These are phyloP conservation scores for Geotrichum aggregatum DNA, from an alignment of 1,139 yeast genomes.

Conservation along the genomic window DNA sequence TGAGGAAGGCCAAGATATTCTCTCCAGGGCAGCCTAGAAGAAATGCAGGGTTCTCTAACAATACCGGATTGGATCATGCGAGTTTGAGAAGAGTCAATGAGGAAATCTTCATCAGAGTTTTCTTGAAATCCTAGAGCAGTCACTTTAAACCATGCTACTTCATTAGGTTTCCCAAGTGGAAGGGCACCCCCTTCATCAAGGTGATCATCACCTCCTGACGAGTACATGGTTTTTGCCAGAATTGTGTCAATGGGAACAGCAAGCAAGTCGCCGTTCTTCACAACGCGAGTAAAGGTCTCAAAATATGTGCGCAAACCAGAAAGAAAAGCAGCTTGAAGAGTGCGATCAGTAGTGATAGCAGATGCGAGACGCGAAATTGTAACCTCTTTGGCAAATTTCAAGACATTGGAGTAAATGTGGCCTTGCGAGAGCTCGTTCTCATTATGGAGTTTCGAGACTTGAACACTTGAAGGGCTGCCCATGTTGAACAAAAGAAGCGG, in stretches of 20 bases:
- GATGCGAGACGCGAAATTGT: slow-evolving; percentile 69
- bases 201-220: slow-evolving; percentile 33
- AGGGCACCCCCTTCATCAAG: slow-evolving; percentile 25
- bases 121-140: slow-evolving; percentile 42
- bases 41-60: slow-evolving; percentile 40
- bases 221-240: slow-evolving; percentile 57
- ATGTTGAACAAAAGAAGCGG: slow-evolving; percentile 61
- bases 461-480: slow-evolving; percentile 38
- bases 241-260: slow-evolving; percentile 76
- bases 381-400: slow-evolving; percentile 46
- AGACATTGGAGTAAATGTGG: slow-evolving; percentile 19
- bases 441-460: slow-evolving; percentile 30
- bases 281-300: slow-evolving; percentile 54
- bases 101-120: slow-evolving; percentile 42
- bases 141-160: slow-evolving; percentile 79
- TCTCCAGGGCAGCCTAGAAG: slow-evolving; percentile 50
- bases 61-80: slow-evolving; percentile 65
- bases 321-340: slow-evolving; percentile 61
- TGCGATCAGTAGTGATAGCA: slow-evolving; percentile 63
- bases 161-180: slow-evolving; percentile 64
- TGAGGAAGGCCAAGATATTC: slow-evolving; percentile 44
- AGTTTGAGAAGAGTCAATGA: slow-evolving; percentile 62
- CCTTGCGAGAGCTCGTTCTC: slow-evolving; percentile 19
- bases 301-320: slow-evolving; percentile 61
- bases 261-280: slow-evolving; percentile 59